Percentiles rank a stretch among this genome's conserved stretches.
Evolutionary conservation across 306 rosid species (phyloP).

Genomic region (Vigna radiata): DNA sequence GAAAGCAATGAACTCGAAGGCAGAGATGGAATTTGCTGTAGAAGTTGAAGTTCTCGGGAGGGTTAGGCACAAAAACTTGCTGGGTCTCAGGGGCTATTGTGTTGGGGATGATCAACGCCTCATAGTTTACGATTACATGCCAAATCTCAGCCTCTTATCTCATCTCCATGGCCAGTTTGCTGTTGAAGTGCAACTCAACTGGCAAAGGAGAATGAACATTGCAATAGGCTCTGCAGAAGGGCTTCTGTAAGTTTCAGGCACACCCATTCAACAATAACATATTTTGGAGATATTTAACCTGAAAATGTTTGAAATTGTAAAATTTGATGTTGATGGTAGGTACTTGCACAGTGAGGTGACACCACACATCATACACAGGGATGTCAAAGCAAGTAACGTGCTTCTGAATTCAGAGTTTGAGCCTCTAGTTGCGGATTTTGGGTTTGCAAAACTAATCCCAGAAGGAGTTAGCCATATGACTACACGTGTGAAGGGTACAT

Average conservation of each 20-base stretch:
- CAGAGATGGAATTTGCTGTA: conserved; percentile 95
- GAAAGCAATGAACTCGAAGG: conserved; percentile 87
- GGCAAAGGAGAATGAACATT: conserved; percentile 78
- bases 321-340: conserved; percentile 49
- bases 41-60: conserved; percentile 96
- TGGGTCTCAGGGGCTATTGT: conserved; percentile 84
- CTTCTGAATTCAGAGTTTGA: conserved; percentile 75
- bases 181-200: conserved; percentile 65
- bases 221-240: conserved; percentile 91
- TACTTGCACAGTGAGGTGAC: conserved; percentile 84
- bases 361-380: conserved; percentile 89
- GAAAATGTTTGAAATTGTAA: background rate
- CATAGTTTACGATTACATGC: conserved; percentile 93
- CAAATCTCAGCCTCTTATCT: conserved; percentile 87
- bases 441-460: conserved; percentile 89
- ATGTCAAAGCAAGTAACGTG: conserved; percentile 89
- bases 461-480: conserved; percentile 96
- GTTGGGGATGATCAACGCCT: conserved; percentile 81
- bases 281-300: too few relatives aligned
- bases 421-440: conserved; percentile 86
- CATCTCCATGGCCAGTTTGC: conserved; percentile 87
- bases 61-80: conserved; percentile 85
- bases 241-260: conserved; percentile 63
- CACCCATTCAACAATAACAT: background rate
- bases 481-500: conserved; percentile 86